Conservation (phyloP, 2,329 filamentous ascomycete genomes). For the Colletotrichum tropicicola region DNA sequence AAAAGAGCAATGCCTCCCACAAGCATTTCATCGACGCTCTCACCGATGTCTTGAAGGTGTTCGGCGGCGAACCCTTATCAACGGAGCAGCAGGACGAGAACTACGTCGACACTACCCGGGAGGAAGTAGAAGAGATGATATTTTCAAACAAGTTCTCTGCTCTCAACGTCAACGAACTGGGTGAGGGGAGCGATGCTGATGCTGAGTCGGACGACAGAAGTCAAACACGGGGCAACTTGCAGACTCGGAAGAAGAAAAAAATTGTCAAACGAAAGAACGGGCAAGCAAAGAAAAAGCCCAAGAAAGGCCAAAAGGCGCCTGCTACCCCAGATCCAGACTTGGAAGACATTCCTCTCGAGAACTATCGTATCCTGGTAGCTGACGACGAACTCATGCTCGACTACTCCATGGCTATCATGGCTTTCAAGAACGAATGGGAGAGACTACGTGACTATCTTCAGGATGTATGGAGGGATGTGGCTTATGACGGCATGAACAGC, state of each 20-base stretch:
- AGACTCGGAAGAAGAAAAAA: not conserved
- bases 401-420: slow-evolving; percentile 47
- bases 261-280: slow-evolving; percentile 27
- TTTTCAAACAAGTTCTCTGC: not conserved
- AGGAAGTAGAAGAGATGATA: not conserved
- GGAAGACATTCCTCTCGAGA: slow-evolving; percentile 52
- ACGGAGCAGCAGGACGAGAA: too few species aligned
- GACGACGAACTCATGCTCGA: slow-evolving; percentile 33
- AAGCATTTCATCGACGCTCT: slow-evolving; percentile 53
- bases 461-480: slow-evolving; percentile 51
- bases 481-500: slow-evolving; percentile 53
- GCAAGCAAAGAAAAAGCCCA: not conserved
- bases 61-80: slow-evolving; percentile 49
- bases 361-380: slow-evolving; percentile 52
- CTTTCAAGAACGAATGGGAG: slow-evolving; percentile 45
- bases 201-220: not conserved
- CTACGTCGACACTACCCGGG: not conserved
- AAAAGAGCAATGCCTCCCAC: slow-evolving; percentile 49
- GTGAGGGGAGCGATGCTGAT: not conserved
- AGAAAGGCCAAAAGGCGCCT: slow-evolving; percentile 18
- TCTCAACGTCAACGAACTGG: not conserved
- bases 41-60: slow-evolving; percentile 41
- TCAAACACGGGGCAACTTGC: not conserved
- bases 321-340: slow-evolving; percentile 30
- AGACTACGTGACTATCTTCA: slow-evolving; percentile 49